Conservation (phyloP, 129 eudicot genomes). For the Apium graveolens region DNA sequence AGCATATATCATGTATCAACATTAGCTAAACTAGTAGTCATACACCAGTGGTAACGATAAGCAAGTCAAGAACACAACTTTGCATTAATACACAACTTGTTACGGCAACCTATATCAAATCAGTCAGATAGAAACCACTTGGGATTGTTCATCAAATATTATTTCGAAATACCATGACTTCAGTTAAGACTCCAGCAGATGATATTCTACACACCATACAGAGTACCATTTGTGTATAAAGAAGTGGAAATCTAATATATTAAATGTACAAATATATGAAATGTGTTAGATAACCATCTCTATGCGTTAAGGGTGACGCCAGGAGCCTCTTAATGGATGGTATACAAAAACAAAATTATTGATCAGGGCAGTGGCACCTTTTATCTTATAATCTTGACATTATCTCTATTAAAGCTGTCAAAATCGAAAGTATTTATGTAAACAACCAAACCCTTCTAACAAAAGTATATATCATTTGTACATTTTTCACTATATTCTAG, state of each 20-base stretch:
- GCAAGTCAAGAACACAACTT: neutral
- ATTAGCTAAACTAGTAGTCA: neutral
- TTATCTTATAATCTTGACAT: too few relatives aligned
- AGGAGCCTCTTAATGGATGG: neutral
- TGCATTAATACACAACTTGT: neutral
- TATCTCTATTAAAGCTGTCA: neutral
- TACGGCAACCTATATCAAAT: neutral
- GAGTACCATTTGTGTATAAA: neutral
- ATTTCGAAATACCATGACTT: neutral
- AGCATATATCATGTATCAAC: slow-evolving; percentile 6
- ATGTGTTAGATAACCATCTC: neutral
- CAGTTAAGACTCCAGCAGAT: neutral
- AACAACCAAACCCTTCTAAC: neutral
- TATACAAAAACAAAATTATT: neutral
- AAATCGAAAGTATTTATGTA: neutral
- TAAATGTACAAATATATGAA: too few relatives aligned
- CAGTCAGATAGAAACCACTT: neutral
- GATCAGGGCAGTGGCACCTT: neutral
- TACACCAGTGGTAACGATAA: neutral
- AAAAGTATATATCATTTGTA: too few relatives aligned
- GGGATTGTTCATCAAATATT: neutral
- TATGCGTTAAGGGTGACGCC: neutral
- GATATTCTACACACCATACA: neutral
- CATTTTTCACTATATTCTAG: too few relatives aligned
- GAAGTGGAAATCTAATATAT: too few relatives aligned